phyloP scores from a whole-genome alignment of 2,329 filamentous ascomycete species.

The Pestalotiopsis sp. region DNA sequence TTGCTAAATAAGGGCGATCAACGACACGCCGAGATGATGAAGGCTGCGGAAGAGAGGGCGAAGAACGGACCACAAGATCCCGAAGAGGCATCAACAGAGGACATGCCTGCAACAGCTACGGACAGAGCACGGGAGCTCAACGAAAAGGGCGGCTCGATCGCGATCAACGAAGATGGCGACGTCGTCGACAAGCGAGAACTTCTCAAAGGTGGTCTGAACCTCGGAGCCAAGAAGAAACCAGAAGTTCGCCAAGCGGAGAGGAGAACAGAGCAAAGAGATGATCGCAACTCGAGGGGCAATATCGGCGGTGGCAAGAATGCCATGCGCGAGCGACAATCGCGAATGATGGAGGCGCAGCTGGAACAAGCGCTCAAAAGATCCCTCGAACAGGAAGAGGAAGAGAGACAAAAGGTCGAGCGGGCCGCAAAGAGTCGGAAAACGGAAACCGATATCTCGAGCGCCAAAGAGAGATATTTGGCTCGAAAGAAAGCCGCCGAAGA shows the following conservation, averaged over 20 bases:
- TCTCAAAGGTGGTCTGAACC: conserved; percentile 74
- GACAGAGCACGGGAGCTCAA: conserved; percentile 71
- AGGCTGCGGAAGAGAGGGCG: conserved; percentile 62
- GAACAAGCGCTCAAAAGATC: conserved; percentile 73
- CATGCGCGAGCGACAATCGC: conserved; percentile 74
- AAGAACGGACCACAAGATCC: conserved; percentile 40
- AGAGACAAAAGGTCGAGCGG: conserved; percentile 62
- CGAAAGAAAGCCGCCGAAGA: conserved; percentile 76
- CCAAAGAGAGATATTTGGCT: conserved; percentile 78
- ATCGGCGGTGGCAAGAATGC: conserved; percentile 61
- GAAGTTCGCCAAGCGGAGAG: conserved; percentile 38
- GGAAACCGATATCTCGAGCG: conserved; percentile 72
- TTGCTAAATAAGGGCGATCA: conserved; percentile 72
- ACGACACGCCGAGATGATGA: conserved; percentile 69
- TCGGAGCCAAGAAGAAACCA: conserved; percentile 64
- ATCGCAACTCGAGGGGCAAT: conserved; percentile 32
- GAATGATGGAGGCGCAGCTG: conserved; percentile 79
- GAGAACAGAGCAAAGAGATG: conserved; percentile 29
- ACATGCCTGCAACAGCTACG: conserved; percentile 57
- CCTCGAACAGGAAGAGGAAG: conserved; percentile 70
- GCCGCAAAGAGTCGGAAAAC: conserved; percentile 79
- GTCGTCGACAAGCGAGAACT: conserved; percentile 85
- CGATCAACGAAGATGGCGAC: conserved; percentile 80
- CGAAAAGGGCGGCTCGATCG: conserved; percentile 61
- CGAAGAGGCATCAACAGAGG: conserved; percentile 38